phyloP scores from a whole-genome alignment of 768 basidiomycete species.

The Calocera cornea region DNA sequence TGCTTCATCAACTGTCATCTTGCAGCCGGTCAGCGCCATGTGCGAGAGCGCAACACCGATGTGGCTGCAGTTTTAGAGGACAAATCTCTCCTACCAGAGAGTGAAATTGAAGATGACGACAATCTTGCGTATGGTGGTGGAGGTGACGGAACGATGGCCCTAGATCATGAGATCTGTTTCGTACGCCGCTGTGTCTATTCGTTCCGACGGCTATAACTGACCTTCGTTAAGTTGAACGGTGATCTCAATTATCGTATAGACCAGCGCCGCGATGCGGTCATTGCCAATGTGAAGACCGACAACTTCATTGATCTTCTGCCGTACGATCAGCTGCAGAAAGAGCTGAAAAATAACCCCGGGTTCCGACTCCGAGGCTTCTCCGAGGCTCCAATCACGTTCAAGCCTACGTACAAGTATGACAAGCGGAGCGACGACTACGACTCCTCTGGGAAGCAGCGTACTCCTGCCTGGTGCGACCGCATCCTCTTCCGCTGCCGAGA shows the following conservation, averaged over 20 bases:
- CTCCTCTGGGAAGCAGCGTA: conserved; percentile 71
- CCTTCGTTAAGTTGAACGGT: conserved; percentile 51
- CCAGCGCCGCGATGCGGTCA: conserved; percentile 70
- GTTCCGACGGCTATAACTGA: neutral
- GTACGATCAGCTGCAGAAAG: conserved; percentile 82
- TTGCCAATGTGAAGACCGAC: conserved; percentile 51
- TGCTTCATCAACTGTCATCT: conserved; percentile 97
- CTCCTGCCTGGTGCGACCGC: conserved; percentile 95
- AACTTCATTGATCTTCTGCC: conserved; percentile 48
- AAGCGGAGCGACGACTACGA: conserved; percentile 66
- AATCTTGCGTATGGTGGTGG: conserved; percentile 64
- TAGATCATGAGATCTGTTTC: conserved; percentile 91
- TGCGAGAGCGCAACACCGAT: conserved; percentile 74
- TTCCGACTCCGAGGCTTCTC: conserved; percentile 74
- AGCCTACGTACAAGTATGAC: conserved; percentile 94
- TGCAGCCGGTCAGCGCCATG: conserved; percentile 82
- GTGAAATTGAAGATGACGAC: conserved; percentile 35
- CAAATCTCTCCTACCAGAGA: conserved; percentile 46
- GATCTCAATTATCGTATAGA: conserved; percentile 98
- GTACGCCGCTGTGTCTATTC: conserved; percentile 32
- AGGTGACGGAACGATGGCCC: conserved; percentile 81
- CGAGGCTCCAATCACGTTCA: conserved; percentile 68
- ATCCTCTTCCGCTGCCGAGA: conserved; percentile 55
- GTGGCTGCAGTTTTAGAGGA: conserved; percentile 78
- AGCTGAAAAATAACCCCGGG: conserved; percentile 73